Base-by-base conservation (phyloP, 257 asterid species). In the Rauvolfia tetraphylla region DNA sequence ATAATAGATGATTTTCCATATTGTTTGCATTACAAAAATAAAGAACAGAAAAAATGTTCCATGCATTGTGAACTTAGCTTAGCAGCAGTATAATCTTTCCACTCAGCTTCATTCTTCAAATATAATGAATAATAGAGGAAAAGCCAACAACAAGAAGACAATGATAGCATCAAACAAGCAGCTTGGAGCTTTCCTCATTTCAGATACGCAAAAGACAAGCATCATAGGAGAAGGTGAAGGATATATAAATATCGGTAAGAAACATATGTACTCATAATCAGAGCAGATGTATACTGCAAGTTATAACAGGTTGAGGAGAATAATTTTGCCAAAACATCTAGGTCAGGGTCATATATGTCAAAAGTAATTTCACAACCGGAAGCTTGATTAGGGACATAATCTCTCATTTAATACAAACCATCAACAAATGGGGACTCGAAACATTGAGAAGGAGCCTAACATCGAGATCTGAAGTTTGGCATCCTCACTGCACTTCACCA, bases 371-470 rank as follows among this genome's bases (percentile, higher is more conserved):
- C 44, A 27, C 51, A 67, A 66, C 39, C 5, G 12, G 27, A 67
- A 22, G 72, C 72, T 51, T 38, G 29, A 38, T 67, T 67, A 38
- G 72, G 18, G 25, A 66, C 71, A 38, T 44, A 67, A 38, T 67
- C 20, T 67, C 72, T 67, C 72, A 20, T 25, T 61, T 41, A 23
- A 67, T 39, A 67, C 31, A 38, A 20, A 66, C 51, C 72, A 38
- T 29, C 22, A 38, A 66, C 27, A 63, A 34, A 67, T 36, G 71
- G 15, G 9, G 48, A 36, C 48, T 66, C 3, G 0, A 38, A 20
- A 67, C 38, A 31, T 22, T 4, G 29, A 3, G 48, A 23, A 36
- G 8, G 31, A 20, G 18, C 25, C 31, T 20, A 38, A 39, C 31
- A 39, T 22, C 27, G 18, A 67, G 51, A 8, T 38, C 31, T 23